Evolutionary conservation across 2,329 filamentous ascomycete genomes (phyloP).

Genomic region (Aspergillus sp.): DNA sequence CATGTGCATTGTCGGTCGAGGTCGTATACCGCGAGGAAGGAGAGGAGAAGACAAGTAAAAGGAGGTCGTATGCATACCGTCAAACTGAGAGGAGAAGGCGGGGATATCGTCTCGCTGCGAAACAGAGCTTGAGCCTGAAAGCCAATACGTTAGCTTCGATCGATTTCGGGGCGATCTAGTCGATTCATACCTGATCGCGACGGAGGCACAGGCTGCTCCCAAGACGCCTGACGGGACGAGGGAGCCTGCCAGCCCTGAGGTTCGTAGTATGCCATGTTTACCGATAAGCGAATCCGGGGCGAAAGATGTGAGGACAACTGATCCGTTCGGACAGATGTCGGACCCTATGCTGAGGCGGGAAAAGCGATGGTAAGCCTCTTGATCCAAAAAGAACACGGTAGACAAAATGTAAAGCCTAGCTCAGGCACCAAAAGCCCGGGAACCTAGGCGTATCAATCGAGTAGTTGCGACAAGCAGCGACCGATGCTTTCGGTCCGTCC

Average conservation of each 20-base stretch:
- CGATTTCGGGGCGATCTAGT: conserved; percentile 8
- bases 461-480: conserved; percentile 20
- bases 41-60: neutral
- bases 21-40: neutral
- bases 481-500: conserved; percentile 22
- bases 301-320: conserved; percentile 27
- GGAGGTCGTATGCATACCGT: conserved; percentile 66
- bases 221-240: conserved; percentile 65
- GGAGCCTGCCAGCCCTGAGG: conserved; percentile 66
- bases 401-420: neutral
- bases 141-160: conserved; percentile 17
- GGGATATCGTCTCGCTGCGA: conserved; percentile 73
- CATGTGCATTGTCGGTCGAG: neutral
- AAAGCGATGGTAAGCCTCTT: conserved; percentile 25
- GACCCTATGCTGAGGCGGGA: conserved; percentile 29
- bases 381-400: conserved; percentile 1
- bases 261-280: conserved; percentile 71
- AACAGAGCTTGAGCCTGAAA: conserved; percentile 72
- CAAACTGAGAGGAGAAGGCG: conserved; percentile 86
- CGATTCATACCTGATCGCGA: conserved; percentile 68
- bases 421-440: neutral
- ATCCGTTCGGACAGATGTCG: conserved; percentile 30
- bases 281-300: conserved; percentile 21
- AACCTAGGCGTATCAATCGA: neutral
- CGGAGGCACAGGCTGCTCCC: conserved; percentile 74